phyloP scores from a whole-genome alignment of 148 eudicot species.

The Mesembryanthemum crystallinum region DNA sequence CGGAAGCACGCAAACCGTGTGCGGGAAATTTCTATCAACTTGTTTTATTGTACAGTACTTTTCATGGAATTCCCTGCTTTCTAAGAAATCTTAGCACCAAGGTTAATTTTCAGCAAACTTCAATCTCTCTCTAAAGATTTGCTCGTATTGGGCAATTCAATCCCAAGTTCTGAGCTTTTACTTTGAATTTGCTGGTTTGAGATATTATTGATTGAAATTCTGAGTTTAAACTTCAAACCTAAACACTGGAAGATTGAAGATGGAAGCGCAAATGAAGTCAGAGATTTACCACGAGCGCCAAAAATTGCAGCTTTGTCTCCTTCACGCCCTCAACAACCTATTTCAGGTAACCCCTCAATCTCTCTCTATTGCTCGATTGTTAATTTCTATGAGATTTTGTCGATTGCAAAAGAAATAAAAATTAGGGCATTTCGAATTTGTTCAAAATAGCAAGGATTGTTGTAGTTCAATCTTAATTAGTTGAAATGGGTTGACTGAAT shows the following conservation, averaged over 20 bases:
- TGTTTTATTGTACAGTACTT: too few relatives aligned
- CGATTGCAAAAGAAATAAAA: not conserved
- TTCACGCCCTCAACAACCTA: constrained; percentile 92
- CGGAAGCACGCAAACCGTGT: not conserved
- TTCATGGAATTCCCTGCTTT: too few relatives aligned
- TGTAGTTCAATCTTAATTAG: constrained; percentile 2
- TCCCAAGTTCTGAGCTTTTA: not conserved
- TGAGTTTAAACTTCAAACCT: not conserved
- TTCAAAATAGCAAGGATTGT: not conserved
- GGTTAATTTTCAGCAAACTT: too few relatives aligned
- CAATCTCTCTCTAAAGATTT: not conserved
- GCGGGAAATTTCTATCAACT: not conserved
- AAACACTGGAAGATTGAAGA: not conserved
- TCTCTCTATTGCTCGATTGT: not conserved
- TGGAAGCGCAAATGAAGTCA: constrained; percentile 33
- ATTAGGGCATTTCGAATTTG: not conserved
- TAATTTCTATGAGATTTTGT: not conserved
- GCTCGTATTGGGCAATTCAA: not conserved
- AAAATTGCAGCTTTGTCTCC: constrained; percentile 78
- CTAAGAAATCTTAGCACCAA: too few relatives aligned
- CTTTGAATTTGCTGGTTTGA: not conserved
- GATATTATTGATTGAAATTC: not conserved
- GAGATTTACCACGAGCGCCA: constrained; percentile 80
- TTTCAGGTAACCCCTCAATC: constrained; percentile 61
- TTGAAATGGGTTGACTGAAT: constrained; percentile 18